These are phyloP conservation scores for Wallacemonas rigidus DNA, from an alignment of 208 protist species.

Conservation along the genomic window DNA sequence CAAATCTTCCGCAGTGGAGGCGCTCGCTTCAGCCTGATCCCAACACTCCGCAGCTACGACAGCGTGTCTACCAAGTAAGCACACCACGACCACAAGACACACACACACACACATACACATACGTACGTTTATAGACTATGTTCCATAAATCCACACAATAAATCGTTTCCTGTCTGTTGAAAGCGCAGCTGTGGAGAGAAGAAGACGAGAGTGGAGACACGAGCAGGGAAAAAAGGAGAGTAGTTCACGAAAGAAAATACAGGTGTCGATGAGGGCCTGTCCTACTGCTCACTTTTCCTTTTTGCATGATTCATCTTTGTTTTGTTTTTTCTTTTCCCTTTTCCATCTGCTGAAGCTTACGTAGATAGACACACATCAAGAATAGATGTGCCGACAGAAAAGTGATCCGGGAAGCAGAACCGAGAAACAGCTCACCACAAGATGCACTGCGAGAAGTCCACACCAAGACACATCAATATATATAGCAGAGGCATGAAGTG, in stretches of 20 bases:
- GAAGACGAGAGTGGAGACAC: too few relatives aligned
- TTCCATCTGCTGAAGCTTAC: not conserved
- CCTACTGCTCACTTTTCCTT: not conserved
- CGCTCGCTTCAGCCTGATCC: conserved; percentile 72
- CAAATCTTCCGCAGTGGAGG: conserved; percentile 87
- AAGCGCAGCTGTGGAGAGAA: too few relatives aligned
- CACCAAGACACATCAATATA: too few relatives aligned
- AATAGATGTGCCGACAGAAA: not conserved
- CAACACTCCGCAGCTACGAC: conserved; percentile 84
- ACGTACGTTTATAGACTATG: not conserved
- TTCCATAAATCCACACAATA: conserved; percentile 1
- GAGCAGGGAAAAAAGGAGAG: not conserved
- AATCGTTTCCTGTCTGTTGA: not conserved
- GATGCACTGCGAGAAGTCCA: too few relatives aligned
- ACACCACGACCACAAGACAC: not conserved
- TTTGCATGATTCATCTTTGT: not conserved
- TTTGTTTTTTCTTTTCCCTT: conserved; percentile 3
- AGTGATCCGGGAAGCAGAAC: conserved; percentile 10
- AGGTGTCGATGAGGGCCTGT: not conserved
- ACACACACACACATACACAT: not conserved
- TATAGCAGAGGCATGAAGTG: too few relatives aligned
- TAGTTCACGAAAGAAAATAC: not conserved
- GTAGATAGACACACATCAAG: conserved; percentile 5
- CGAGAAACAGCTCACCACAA: conserved; percentile 18
- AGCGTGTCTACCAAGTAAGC: conserved; percentile 70